Evolutionary conservation across 108 stramenopile genomes (phyloP), one percentile per base, ranked within the genome.

Genomic region (Fragilaria radians): DNA sequence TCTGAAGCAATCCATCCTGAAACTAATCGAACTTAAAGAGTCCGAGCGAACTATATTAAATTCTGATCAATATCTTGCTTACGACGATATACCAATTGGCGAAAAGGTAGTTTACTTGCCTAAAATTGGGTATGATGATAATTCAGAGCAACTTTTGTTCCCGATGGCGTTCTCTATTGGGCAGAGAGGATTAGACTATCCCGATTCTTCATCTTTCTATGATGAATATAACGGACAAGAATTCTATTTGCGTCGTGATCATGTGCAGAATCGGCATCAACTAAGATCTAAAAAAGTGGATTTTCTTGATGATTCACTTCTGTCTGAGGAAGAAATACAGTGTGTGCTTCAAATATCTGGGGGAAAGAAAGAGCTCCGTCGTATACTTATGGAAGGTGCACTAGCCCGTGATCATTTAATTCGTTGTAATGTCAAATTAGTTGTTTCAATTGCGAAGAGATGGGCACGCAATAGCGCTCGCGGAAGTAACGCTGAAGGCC

Each of bases 381-480:
- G 61, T 0, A 73, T 86, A 18, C 52, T 84, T 3, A 52, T 82
- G 4, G 77, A 83, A 9, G 86, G 84, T 19, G 73, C 82, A 2
- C 52, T 74, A 45, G 85, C 91, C 30, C 64, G 79, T 7, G 74
- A 80, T 30, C 63, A 61, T 4, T 47, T 88, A 19, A 86, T 91
- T 68, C 49, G 71, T 17, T 42, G 61, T 48, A 93, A 93, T 62
- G 51, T 88, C 18, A 73, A 76, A 30, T 61, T 93, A 18, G 91
- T 89, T 19, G 66, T 75, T 27, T 72, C 72, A 32, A 86, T 89
- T 48, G 79, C 91, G 56, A 88, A 84, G 36, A 71, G 52, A 46
- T 83, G 78, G 78, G 59, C 46, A 54, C 68, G 36, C 34, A 57
- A 28, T 67, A 68, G 27, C 4, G 28, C 31, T 18, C 26, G 47